A percentile compares a stretch with the other conserved stretches of the same genome.
phyloP scores from a whole-genome alignment of 441 rosid species.

The Rhodomyrtus psidioides region DNA sequence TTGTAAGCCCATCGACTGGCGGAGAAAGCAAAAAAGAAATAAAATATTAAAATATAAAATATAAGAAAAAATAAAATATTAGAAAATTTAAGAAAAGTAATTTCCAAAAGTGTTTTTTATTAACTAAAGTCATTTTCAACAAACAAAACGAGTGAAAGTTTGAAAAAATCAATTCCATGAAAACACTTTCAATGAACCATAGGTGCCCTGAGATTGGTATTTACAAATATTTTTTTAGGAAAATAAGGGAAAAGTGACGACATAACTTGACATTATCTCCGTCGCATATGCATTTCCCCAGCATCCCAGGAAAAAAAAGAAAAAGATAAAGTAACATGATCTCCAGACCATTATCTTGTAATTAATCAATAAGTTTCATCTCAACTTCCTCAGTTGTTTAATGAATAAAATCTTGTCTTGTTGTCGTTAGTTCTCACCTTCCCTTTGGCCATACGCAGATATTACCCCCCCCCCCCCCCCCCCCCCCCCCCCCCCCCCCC shows the following conservation, averaged over 20 bases:
- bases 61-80: too few species aligned
- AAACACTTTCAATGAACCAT: too few species aligned
- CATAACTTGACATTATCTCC: background rate
- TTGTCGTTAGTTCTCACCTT: background rate
- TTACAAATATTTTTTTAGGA: background rate
- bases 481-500: too few species aligned
- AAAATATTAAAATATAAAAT: too few species aligned
- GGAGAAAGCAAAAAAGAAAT: too few species aligned
- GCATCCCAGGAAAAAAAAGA: background rate
- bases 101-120: too few species aligned
- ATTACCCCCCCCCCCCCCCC: too few species aligned
- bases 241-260: background rate
- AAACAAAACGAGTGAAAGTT: too few species aligned
- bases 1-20: too few species aligned
- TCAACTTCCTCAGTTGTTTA: background rate
- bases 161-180: too few species aligned
- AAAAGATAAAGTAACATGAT: background rate
- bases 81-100: too few species aligned
- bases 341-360: background rate
- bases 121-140: too few species aligned
- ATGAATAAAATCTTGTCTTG: background rate
- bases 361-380: background rate
- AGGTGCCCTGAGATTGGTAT: background rate
- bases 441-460: background rate
- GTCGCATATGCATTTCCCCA: background rate